Percentiles rank a stretch among this genome's conserved stretches.
These are phyloP conservation scores for Cryptococcus hybrid DNA, from an alignment of 1,284 basidiomycete genomes.

Conservation along the genomic window DNA sequence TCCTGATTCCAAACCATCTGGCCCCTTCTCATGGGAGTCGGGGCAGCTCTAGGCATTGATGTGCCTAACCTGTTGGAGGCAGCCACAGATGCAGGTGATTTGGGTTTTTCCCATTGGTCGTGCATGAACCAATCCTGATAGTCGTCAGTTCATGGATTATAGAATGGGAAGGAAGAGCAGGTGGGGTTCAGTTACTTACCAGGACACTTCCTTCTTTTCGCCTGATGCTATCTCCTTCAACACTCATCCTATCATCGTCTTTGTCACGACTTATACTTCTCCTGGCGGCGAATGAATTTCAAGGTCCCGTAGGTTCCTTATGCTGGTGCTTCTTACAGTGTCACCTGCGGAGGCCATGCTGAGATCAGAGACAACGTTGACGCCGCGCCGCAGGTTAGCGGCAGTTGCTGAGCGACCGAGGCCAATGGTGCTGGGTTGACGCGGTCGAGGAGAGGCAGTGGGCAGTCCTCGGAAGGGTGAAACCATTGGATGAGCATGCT, in stretches of 20 bases:
- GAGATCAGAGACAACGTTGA: conserved; percentile 28
- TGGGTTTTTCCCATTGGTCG: conserved; percentile 24
- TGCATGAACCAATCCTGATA: conserved; percentile 36
- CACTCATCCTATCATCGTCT: conserved; percentile 31
- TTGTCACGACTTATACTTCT: conserved; percentile 11
- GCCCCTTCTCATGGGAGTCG: conserved; percentile 33
- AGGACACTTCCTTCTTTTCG: conserved; percentile 22
- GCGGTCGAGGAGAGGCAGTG: conserved; percentile 17
- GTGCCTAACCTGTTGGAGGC: conserved; percentile 21
- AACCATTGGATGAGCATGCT: conserved; percentile 22
- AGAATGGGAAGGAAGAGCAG: background rate
- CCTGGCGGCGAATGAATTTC: conserved; percentile 15
- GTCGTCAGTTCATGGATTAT: background rate
- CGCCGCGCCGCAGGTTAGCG: conserved; percentile 23
- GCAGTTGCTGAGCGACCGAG: conserved; percentile 35
- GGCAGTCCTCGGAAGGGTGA: conserved; percentile 26
- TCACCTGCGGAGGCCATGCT: conserved; percentile 20
- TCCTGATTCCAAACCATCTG: conserved; percentile 44
- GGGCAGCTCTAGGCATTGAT: conserved; percentile 11
- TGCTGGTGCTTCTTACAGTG: conserved; percentile 3
- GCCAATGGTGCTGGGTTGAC: conserved; percentile 8
- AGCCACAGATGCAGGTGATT: conserved; percentile 26
- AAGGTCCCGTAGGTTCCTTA: conserved; percentile 9
- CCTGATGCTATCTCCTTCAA: conserved; percentile 21
- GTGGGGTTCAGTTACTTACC: conserved; percentile 13